These are phyloP conservation scores for Penstemon eatonii DNA, from an alignment of 257 asterid species.

Conservation along the genomic window DNA sequence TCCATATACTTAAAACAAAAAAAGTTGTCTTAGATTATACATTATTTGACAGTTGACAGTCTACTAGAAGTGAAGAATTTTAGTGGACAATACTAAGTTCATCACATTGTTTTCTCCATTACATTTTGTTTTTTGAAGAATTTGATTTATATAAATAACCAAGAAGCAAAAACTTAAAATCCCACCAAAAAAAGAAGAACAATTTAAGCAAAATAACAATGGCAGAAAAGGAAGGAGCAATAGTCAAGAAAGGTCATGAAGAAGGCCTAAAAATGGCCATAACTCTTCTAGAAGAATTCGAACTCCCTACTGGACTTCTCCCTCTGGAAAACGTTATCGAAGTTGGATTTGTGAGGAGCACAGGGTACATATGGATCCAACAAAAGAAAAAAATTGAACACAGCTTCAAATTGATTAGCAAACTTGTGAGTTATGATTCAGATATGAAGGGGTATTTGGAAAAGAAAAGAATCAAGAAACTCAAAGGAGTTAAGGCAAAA, in stretches of 20 bases:
- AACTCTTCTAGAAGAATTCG: constrained; percentile 64
- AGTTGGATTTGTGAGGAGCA: constrained; percentile 62
- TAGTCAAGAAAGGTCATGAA: constrained; percentile 46
- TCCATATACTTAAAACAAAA: constrained; percentile 26
- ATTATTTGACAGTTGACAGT: neutral
- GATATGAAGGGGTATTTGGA: constrained; percentile 50
- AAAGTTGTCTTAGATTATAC: constrained; percentile 2
- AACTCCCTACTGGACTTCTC: constrained; percentile 70
- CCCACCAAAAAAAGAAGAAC: neutral
- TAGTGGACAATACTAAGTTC: constrained; percentile 40
- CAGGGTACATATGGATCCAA: constrained; percentile 72
- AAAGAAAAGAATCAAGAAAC: constrained; percentile 69
- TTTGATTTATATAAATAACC: constrained; percentile 32
- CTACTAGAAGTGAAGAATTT: neutral
- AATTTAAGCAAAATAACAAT: constrained; percentile 28
- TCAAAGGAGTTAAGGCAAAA: constrained; percentile 72
- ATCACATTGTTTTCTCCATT: constrained; percentile 37
- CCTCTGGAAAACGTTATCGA: constrained; percentile 64
- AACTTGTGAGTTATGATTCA: constrained; percentile 55
- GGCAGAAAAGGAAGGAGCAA: constrained; percentile 77
- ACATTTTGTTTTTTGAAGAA: constrained; percentile 27
- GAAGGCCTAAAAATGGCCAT: constrained; percentile 50
- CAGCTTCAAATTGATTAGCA: constrained; percentile 57
- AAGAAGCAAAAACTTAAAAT: neutral
- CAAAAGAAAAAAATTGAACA: constrained; percentile 69